Evolutionary conservation across 352 stramenopile genomes (phyloP).

Genomic region (Pythium utonaiense): DNA sequence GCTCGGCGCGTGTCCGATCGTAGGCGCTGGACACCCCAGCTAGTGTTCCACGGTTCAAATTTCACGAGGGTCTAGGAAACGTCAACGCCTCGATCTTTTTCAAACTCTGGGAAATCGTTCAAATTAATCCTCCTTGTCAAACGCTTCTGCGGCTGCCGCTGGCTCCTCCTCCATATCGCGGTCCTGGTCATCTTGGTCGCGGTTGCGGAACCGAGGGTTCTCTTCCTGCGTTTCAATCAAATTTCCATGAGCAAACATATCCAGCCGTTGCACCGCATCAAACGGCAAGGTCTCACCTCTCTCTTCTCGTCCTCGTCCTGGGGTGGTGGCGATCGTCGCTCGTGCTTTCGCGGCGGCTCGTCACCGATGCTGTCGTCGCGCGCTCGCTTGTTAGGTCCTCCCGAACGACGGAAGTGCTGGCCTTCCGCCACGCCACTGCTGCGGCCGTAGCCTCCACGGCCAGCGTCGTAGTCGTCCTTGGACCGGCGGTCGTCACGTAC

Average conservation of each 20-base stretch:
- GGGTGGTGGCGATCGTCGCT: constrained; percentile 23
- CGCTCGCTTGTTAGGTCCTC: constrained; percentile 43
- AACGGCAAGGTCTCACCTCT: constrained; percentile 6
- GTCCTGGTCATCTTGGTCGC: constrained; percentile 35
- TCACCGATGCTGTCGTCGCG: constrained; percentile 51
- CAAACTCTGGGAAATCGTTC: not conserved
- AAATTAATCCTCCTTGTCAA: constrained; percentile 11
- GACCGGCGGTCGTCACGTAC: constrained; percentile 82
- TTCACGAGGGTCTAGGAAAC: too few species aligned
- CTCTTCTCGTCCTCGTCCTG: constrained; percentile 17
- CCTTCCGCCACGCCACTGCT: constrained; percentile 58
- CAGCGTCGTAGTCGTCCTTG: constrained; percentile 83
- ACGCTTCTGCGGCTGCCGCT: not conserved
- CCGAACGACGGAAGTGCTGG: constrained; percentile 68
- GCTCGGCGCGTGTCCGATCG: too few species aligned
- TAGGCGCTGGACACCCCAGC: too few species aligned
- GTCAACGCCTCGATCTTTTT: not conserved
- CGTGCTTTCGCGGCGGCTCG: constrained; percentile 42
- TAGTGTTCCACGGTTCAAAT: too few species aligned
- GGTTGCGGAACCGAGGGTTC: constrained; percentile 63
- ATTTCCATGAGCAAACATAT: not conserved
- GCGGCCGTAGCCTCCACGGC: constrained; percentile 72
- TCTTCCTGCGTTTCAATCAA: constrained; percentile 36
- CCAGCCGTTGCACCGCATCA: not conserved
- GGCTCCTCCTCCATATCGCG: constrained; percentile 21